Evolutionary conservation across 1,139 yeast species (phyloP), one percentile per base, ranked within the genome.

Genomic region (Yamadazyma siamensis): DNA sequence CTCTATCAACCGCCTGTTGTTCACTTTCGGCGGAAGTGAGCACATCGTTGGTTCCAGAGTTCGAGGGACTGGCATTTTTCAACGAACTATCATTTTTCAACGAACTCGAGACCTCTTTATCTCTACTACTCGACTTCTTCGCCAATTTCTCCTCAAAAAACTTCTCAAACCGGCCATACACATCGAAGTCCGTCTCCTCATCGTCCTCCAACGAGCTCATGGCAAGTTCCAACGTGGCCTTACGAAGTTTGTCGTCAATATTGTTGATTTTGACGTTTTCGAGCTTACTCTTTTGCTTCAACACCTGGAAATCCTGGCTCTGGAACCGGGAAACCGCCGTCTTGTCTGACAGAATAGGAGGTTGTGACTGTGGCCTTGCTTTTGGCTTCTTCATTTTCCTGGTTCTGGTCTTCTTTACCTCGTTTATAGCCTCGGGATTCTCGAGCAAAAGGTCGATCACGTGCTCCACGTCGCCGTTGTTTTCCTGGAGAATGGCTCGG

Each of bases 401-500:
- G 3, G 25, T 3, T 14, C 21, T 9, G 2, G 23, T 14, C 20
- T 23, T 16, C 15, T 13, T 17, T n/a, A 13, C 23, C 4, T 40
- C 37, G 4, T 52, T 47, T 0, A 71, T 52, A 6, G 64, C 41
- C 2, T 58, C 66, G 0, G 85, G 81, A 33, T 76, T 62, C 40
- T 85, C 95, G 21, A 87, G 61, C 13, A 88, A 46, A 34, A 65
- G 50, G 39, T 79, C 67, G 1, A 85, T 80, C 0, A 77, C 77
- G 14, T 52, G 45, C 39, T 84, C 94, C 1, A 80, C 77, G 34
- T 76, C 64, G 43, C 77, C 57, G 33, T 75, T 65, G 43, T 77
- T 57, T 19, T 70, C 63, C 14, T 56, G 51, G 19, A 87, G 56
- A 2, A 82, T 44, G 2, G 60, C 56, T 9, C 54, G 59, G 0